Percentiles rank a stretch among this genome's conserved stretches.
Conservation (phyloP, 2,329 filamentous ascomycete species). For the Pseudopithomyces chartarum region DNA sequence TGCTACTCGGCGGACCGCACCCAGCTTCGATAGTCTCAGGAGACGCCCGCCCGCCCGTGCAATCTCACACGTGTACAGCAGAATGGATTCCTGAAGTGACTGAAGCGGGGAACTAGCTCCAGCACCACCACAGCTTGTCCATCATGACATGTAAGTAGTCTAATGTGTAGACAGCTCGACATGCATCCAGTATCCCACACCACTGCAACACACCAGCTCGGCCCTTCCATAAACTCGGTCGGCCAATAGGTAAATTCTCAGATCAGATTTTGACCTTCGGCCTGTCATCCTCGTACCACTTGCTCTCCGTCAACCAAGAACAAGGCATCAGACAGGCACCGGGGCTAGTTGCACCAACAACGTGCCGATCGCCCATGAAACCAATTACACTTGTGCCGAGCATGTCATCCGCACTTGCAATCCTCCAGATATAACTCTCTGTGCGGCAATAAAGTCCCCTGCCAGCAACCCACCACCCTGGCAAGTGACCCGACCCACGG, state of each 20-base stretch:
- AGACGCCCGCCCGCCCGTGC: too few relatives aligned
- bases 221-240: not conserved
- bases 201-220: not conserved
- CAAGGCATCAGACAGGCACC: not conserved
- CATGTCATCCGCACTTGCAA: constrained; percentile 2
- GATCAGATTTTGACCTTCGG: not conserved
- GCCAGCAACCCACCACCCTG: not conserved
- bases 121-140: too few relatives aligned
- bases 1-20: too few relatives aligned
- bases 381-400: not conserved
- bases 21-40: too few relatives aligned
- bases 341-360: not conserved
- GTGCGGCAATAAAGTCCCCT: not conserved
- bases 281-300: not conserved
- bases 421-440: not conserved
- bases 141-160: too few relatives aligned
- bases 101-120: too few relatives aligned
- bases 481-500: not conserved
- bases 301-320: not conserved
- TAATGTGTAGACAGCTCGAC: not conserved
- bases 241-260: not conserved
- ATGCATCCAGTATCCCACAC: not conserved
- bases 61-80: too few relatives aligned
- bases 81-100: too few relatives aligned
- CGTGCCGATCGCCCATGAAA: not conserved